These are phyloP conservation scores for Miscanthus lutarioriparius DNA, from an alignment of 176 grass and related monocot species.

Conservation along the genomic window DNA sequence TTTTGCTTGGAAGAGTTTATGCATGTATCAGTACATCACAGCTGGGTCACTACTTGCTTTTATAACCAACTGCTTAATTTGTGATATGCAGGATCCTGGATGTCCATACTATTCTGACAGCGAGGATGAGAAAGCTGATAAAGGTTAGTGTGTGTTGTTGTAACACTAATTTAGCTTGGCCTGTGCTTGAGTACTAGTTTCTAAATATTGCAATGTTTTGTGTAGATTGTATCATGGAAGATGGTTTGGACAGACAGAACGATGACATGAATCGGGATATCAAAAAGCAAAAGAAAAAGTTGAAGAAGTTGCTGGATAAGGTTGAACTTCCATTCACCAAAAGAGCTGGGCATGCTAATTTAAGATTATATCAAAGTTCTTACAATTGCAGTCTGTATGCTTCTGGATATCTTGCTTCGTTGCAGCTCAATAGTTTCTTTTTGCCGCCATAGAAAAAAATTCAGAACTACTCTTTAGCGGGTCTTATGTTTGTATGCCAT, in stretches of 20 bases:
- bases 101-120: constrained; percentile 79
- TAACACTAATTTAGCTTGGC: not conserved
- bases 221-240: constrained; percentile 48
- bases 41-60: not conserved
- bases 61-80: constrained; percentile 18
- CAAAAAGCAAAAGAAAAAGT: constrained; percentile 64
- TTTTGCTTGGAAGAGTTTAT: not conserved
- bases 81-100: constrained; percentile 63
- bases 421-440: not conserved
- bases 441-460: not conserved
- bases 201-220: constrained; percentile 8
- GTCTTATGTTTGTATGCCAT: not conserved
- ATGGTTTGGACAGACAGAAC: constrained; percentile 53
- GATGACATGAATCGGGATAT: constrained; percentile 54
- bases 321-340: constrained; percentile 30
- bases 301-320: constrained; percentile 75
- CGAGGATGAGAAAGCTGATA: constrained; percentile 44
- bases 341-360: not conserved
- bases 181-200: constrained; percentile 12
- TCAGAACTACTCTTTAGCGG: not conserved
- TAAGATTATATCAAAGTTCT: not conserved
- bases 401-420: not conserved
- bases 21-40: not conserved
- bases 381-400: not conserved
- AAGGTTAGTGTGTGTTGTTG: constrained; percentile 46